phyloP scores from a whole-genome alignment of 495 filamentous ascomycete species.

The Hypoxylon subgilvum region DNA sequence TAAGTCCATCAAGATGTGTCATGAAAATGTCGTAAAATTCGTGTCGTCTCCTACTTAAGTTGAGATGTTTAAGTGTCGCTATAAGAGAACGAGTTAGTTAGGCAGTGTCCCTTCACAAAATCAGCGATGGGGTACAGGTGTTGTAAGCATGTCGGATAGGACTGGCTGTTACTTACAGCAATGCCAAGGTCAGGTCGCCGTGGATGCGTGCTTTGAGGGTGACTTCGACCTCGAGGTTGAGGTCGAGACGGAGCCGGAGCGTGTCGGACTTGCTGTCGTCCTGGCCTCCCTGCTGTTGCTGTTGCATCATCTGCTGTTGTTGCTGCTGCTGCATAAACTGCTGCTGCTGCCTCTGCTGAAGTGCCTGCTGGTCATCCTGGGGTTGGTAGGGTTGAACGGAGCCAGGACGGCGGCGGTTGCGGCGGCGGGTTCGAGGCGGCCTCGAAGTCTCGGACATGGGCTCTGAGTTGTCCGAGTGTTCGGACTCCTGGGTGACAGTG shows the following conservation, averaged over 20 bases:
- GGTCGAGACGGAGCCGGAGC: conserved; percentile 71
- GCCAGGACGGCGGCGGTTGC: conserved; percentile 33
- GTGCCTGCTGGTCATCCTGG: conserved; percentile 35
- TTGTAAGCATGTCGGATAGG: not conserved
- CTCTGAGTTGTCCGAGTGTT: conserved; percentile 41
- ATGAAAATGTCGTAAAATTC: conserved; percentile 19
- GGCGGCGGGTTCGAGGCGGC: conserved; percentile 30
- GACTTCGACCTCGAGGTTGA: conserved; percentile 83
- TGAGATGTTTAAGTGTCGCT: conserved; percentile 22
- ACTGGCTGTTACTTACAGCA: conserved; percentile 65
- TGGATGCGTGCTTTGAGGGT: conserved; percentile 86
- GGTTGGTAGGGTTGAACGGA: conserved; percentile 29
- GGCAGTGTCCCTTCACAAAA: not conserved
- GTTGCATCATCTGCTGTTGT: conserved; percentile 18
- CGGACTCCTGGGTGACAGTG: conserved; percentile 23
- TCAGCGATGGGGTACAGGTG: not conserved
- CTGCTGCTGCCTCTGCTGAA: conserved; percentile 39
- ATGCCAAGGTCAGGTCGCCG: conserved; percentile 78
- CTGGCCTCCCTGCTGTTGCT: conserved; percentile 38
- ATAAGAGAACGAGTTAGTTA: not conserved
- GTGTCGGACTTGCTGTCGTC: conserved; percentile 64
- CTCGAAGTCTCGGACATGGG: conserved; percentile 53
- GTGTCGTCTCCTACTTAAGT: not conserved
- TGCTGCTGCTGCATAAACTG: conserved; percentile 36
- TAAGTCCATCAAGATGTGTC: too few species aligned